These are phyloP conservation scores for Dillenia suffruticosa DNA, from an alignment of 164 flowering plant genomes.

Conservation along the genomic window DNA sequence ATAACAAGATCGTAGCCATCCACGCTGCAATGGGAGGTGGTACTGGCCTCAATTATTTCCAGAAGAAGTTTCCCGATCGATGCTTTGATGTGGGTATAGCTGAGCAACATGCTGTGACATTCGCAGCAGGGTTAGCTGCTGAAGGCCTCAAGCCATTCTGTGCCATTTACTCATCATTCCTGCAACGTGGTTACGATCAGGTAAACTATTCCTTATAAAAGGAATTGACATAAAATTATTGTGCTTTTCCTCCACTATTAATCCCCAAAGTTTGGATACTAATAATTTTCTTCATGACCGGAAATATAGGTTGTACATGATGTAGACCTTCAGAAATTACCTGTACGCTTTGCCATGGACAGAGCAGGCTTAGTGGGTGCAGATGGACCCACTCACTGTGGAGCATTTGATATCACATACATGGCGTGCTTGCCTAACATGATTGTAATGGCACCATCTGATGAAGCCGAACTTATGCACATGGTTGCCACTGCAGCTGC, in stretches of 20 bases:
- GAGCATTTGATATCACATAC: slow-evolving; percentile 88
- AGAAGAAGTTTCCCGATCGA: slow-evolving; percentile 76
- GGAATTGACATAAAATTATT: background rate
- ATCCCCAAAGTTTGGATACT: background rate
- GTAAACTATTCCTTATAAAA: slow-evolving; percentile 19
- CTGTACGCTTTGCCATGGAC: slow-evolving; percentile 89
- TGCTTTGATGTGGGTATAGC: slow-evolving; percentile 97
- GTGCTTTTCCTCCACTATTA: background rate
- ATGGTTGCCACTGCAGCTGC: slow-evolving; percentile 94
- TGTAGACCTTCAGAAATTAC: slow-evolving; percentile 90
- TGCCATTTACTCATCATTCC: slow-evolving; percentile 87
- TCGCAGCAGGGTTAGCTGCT: slow-evolving; percentile 91
- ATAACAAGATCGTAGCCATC: slow-evolving; percentile 72
- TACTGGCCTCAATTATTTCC: slow-evolving; percentile 87
- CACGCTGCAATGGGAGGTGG: slow-evolving; percentile 99
- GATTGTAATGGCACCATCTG: slow-evolving; percentile 95
- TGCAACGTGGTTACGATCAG: slow-evolving; percentile 94
- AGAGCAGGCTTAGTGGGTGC: slow-evolving; percentile 94
- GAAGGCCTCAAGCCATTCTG: slow-evolving; percentile 98
- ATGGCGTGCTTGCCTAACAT: slow-evolving; percentile 97
- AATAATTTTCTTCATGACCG: background rate
- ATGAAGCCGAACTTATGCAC: slow-evolving; percentile 86
- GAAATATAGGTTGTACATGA: slow-evolving; percentile 76
- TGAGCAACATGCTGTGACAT: slow-evolving; percentile 96
- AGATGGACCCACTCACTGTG: slow-evolving; percentile 96